A percentile compares a stretch with the other conserved stretches of the same genome.
Evolutionary conservation across 148 eudicot genomes (phyloP).

Genomic region (Chenopodium berlandieri): DNA sequence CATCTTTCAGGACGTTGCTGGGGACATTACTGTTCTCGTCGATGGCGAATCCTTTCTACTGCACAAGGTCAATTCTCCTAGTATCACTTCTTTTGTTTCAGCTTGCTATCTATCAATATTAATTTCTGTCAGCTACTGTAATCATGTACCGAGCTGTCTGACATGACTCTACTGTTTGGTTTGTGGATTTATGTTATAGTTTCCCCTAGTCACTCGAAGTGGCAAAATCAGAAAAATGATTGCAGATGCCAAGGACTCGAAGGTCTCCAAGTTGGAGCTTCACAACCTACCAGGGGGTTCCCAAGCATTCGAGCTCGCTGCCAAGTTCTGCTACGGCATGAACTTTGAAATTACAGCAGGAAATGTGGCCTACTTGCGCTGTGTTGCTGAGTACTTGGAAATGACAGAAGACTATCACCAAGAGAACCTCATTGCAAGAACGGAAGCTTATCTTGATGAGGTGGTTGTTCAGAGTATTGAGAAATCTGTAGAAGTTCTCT

Average conservation of each 20-base stretch:
- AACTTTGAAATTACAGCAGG: conserved; percentile 59
- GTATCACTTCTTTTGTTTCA: background rate
- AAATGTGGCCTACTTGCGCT: conserved; percentile 57
- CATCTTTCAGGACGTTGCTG: conserved; percentile 71
- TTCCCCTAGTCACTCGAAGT: conserved; percentile 66
- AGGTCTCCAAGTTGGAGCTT: conserved; percentile 46
- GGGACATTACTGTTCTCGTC: conserved; percentile 61
- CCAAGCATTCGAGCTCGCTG: conserved; percentile 56
- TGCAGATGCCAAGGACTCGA: conserved; percentile 47
- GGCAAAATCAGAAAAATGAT: conserved; percentile 65
- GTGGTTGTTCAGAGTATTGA: conserved; percentile 51
- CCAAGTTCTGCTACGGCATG: conserved; percentile 65
- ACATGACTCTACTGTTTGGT: background rate
- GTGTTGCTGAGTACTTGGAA: conserved; percentile 61
- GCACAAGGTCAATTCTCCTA: conserved; percentile 49
- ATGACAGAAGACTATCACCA: conserved; percentile 64
- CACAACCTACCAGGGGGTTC: conserved; percentile 57
- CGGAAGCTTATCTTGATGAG: conserved; percentile 55
- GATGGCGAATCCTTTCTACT: conserved; percentile 65
- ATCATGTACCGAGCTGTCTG: conserved; percentile 5
- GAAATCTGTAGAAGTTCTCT: conserved; percentile 51
- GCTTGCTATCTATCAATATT: background rate
- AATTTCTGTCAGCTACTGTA: too few species aligned
- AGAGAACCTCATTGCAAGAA: conserved; percentile 53
- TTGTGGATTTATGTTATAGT: conserved; percentile 35